Evolutionary conservation across 345 rosid species (phyloP).

Genomic region (Camelina neglecta): DNA sequence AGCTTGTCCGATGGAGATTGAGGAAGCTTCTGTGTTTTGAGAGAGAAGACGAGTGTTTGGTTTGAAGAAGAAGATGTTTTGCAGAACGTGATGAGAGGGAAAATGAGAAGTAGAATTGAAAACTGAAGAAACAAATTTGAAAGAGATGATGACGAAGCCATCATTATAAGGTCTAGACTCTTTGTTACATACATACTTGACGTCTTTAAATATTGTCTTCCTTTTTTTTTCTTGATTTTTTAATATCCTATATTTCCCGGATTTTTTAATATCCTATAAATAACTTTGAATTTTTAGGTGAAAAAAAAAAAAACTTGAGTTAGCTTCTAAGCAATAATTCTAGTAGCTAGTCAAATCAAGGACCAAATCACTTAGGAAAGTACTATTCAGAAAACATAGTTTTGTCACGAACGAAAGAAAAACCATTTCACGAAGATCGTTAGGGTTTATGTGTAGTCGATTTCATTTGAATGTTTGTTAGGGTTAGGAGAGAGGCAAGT

Average conservation of each 20-base stretch:
- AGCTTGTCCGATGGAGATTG: conserved; percentile 63
- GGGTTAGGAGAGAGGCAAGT: conserved; percentile 25
- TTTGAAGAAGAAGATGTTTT: conserved; percentile 32
- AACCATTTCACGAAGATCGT: conserved; percentile 6
- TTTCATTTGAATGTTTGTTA: conserved; percentile 11
- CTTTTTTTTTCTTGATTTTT: conserved; percentile 3
- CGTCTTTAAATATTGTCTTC: conserved; percentile 37
- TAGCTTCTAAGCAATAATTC: conserved; percentile 32
- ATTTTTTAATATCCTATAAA: background rate
- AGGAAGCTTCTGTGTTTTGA: conserved; percentile 58
- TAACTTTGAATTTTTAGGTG: conserved; percentile 22
- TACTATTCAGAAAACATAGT: conserved; percentile 19
- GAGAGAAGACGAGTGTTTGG: conserved; percentile 54
- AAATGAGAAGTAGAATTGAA: conserved; percentile 43
- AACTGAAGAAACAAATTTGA: conserved; percentile 33
- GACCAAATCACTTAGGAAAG: conserved; percentile 16
- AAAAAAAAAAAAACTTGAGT: background rate
- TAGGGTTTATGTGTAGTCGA: conserved; percentile 26
- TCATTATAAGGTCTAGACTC: conserved; percentile 28
- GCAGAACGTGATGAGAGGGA: conserved; percentile 36
- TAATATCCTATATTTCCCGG: conserved; percentile 15
- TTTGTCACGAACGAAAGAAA: conserved; percentile 18
- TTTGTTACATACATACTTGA: conserved; percentile 34
- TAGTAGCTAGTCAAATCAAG: conserved; percentile 36
- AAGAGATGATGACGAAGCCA: conserved; percentile 39